phyloP scores from a whole-genome alignment of 345 rosid species.

The Rhizophora apiculata region DNA sequence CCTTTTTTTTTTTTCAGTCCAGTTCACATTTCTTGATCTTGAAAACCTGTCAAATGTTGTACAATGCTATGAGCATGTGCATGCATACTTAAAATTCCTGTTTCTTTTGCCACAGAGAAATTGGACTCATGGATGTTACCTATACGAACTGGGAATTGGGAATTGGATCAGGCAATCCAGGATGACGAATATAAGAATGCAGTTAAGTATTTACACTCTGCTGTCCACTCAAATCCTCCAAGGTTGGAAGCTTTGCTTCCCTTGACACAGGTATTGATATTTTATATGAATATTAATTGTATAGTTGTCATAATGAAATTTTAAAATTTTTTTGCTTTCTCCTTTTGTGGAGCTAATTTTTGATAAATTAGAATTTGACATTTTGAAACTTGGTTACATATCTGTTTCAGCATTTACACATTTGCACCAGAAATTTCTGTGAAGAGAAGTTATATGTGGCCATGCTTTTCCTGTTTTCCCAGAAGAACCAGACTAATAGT shows the following conservation, averaged over 20 bases:
- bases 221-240: constrained; percentile 40
- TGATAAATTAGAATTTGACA: no score
- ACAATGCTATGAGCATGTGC: not conserved
- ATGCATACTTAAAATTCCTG: not conserved
- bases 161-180: constrained; percentile 29
- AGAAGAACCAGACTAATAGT: no score
- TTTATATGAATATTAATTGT: not conserved
- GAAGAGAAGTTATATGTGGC: no score
- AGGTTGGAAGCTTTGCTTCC: constrained; percentile 65
- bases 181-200: constrained; percentile 56
- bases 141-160: constrained; percentile 37
- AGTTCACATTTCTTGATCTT: no score
- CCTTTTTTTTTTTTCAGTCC: no score
- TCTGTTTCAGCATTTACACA: no score
- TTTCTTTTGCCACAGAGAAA: constrained; percentile 16
- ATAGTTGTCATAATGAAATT: not conserved
- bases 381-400: no score
- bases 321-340: no score
- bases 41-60: no score
- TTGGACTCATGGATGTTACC: constrained; percentile 76
- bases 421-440: no score
- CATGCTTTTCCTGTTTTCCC: no score
- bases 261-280: constrained; percentile 56
- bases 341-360: no score
- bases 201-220: constrained; percentile 48